Base-by-base conservation (phyloP, 805 yeast species). In the Ogataea thermomethanolica region DNA sequence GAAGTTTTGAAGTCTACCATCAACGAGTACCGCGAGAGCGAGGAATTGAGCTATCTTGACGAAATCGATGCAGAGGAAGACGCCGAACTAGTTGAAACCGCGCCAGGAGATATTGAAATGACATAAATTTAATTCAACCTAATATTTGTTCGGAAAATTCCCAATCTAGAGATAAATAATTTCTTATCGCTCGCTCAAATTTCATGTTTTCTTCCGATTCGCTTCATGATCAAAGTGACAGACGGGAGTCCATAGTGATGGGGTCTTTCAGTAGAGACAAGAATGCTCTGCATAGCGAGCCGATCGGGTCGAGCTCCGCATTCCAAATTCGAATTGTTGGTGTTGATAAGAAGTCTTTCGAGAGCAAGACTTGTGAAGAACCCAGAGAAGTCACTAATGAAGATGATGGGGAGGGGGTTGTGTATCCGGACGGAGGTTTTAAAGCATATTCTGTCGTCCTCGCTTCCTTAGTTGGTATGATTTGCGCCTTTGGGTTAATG, bases 391-490 rank as follows among this genome's bases (percentile, higher is more conserved):
- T 26, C 14, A 10, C 17, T 6, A n/a, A 13, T 4, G 29, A 31
- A 17, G 34, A 20, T 26, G 8, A 25, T 11, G 25, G 11, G 17
- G 43, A 33, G 1, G 41, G 32, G 3, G 28, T 48, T 3, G 55
- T 46, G 10, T 71, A 66, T 48, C 84, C 84, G 0, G 85, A 82
- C 46, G 87, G 87, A 15, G 88, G 88, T 0, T 43, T 58, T 33
- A 54, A 58, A 39, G 86, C 65, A 7, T 55, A 54, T 33, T 25
- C 51, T 3, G 72, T 72, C 3, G 65, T 70, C 0, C 43, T 74
- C n/a, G 84, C 83, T 2, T 70, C 81, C 0, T 76, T 78, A 51
- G 58, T 77, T 25, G 85, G 86, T 3, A 61, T 78, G 45, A 56
- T 76, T 6, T 72, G 75, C 30, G 68, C 76, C 4, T 76, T 82